phyloP scores from a whole-genome alignment of 2,329 filamentous ascomycete species.

The Arthrocladium fulminans region DNA sequence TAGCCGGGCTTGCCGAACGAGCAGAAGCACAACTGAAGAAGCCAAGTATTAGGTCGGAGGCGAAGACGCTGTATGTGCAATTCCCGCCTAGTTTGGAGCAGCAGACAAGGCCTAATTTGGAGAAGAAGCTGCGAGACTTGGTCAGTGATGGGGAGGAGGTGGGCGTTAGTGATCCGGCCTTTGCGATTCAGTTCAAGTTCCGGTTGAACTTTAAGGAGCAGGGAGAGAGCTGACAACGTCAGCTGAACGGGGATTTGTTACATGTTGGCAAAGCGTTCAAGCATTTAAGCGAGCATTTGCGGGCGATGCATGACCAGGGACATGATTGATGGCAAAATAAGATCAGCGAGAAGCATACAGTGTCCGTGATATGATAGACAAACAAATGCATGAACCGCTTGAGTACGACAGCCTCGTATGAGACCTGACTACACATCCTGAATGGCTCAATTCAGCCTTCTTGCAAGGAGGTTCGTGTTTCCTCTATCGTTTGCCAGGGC shows the following conservation, averaged over 20 bases:
- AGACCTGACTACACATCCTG: no score
- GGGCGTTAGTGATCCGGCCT: conserved; percentile 85
- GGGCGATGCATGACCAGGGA: background rate
- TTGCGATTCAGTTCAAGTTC: conserved; percentile 62
- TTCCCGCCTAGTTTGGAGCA: conserved; percentile 71
- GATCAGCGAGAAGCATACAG: background rate
- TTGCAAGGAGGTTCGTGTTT: no score
- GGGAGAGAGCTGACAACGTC: background rate
- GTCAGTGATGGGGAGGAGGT: conserved; percentile 77
- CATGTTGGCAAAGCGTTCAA: background rate
- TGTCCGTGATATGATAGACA: no score
- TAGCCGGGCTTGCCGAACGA: conserved; percentile 71
- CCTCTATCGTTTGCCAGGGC: no score
- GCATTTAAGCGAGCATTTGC: conserved; percentile 2
- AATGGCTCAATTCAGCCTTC: no score
- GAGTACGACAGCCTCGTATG: no score
- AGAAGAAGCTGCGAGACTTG: conserved; percentile 66
- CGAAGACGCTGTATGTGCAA: conserved; percentile 85
- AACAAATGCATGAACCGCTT: no score
- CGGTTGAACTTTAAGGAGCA: conserved; percentile 42
- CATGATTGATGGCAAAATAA: background rate
- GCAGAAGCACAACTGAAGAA: conserved; percentile 92
- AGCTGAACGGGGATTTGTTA: background rate
- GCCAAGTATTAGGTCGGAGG: conserved; percentile 71
- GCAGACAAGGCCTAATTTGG: conserved; percentile 73